Base-by-base conservation (phyloP, 495 filamentous ascomycete species). In the Talaromyces stipitatus region DNA sequence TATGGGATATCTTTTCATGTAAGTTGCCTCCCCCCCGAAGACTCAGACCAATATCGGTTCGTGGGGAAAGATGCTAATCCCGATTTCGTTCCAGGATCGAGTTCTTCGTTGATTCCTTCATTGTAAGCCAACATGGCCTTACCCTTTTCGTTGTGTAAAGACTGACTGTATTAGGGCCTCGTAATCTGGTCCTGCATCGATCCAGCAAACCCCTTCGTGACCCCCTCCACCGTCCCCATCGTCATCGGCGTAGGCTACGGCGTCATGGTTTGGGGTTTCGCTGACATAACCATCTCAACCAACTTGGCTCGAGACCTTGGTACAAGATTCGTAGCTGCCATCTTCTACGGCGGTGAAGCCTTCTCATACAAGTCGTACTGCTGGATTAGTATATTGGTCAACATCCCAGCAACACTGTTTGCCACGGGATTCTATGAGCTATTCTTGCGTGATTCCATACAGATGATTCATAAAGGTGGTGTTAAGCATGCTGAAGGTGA, bases 171-270 rank as follows among this genome's bases (percentile, higher is more conserved):
- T 20, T 53, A 61, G 56, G 74, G 74, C 27, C 65, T 80, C 45
- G 69, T 82, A 14, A 81, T 81, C 63, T 82, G 78, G 78, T 66
- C 78, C 27, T 68, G 65, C 55, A 73, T 82, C 55, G 78, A 80
- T 61, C 78, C 77, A 1, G 76, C 77, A 4, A 82, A 82, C 61
- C 78, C 78, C 10, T 81, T 82, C 64, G 65, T 80, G 28, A 67
- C 72, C 1, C 69, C 78, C 6, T 20, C 65, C 14, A 57, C 58
- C 51, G 76, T 69, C 8, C 78, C 78, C 9, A 78, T 78, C 54
- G 61, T 72, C 38, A 79, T 82, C 55, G 78, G 78, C 12, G 57
- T 81, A 4, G 78, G 69, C 8, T 81, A 79, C 61, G 74, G 61
- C 26, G 65, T 60, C 54, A 79, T 78, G 75, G 64, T 78, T 54